phyloP scores from a whole-genome alignment of 2,329 filamentous ascomycete genomes.

The Xylariaceae sp. region DNA sequence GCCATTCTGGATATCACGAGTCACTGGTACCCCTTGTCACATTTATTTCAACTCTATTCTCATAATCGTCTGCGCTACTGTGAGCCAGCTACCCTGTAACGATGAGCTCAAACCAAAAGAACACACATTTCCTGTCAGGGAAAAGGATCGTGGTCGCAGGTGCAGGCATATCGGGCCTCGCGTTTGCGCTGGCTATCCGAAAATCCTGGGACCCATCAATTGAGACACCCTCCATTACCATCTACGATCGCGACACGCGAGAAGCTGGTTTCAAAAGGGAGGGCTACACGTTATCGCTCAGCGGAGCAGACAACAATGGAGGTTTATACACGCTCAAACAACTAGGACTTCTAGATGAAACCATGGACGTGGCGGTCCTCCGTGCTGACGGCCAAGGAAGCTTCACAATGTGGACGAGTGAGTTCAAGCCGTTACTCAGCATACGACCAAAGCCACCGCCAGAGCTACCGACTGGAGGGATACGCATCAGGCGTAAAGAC shows the following conservation, averaged over 20 bases:
- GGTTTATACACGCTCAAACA: constrained; percentile 37
- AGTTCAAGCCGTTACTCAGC: constrained; percentile 34
- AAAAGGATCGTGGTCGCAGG: constrained; percentile 43
- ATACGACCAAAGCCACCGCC: constrained; percentile 29
- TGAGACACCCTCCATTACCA: constrained; percentile 32
- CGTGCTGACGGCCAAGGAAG: constrained; percentile 28
- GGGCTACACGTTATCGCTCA: constrained; percentile 39
- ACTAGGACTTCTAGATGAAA: constrained; percentile 35
- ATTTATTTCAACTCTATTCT: too few relatives aligned
- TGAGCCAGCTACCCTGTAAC: too few relatives aligned
- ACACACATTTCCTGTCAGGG: constrained; percentile 22
- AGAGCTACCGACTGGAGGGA: constrained; percentile 33
- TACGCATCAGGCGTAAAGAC: constrained; percentile 36
- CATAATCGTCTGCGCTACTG: too few relatives aligned
- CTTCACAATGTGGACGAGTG: constrained; percentile 39
- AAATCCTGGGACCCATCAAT: constrained; percentile 34
- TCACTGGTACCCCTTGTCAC: too few relatives aligned
- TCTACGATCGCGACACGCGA: constrained; percentile 40
- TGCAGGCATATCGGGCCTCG: constrained; percentile 40
- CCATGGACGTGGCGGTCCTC: constrained; percentile 30
- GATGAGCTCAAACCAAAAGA: too few relatives aligned
- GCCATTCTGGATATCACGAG: too few relatives aligned
- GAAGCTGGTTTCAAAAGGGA: constrained; percentile 30
- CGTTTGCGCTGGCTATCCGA: constrained; percentile 39
- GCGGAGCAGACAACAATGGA: constrained; percentile 32